phyloP scores from a whole-genome alignment of 441 rosid species.

The Viola pubescens region DNA sequence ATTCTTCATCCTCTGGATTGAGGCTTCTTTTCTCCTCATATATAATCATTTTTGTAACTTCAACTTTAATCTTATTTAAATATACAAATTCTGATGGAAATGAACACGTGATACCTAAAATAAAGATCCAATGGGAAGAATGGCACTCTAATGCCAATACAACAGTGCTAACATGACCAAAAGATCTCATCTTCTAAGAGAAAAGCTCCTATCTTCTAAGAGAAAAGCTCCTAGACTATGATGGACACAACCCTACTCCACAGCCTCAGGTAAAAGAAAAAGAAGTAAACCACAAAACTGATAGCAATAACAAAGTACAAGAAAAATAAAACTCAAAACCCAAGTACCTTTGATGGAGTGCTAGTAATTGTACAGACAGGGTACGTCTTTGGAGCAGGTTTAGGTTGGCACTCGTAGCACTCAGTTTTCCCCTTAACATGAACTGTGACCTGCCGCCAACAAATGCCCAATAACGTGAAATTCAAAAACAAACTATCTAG shows the following conservation, averaged over 20 bases:
- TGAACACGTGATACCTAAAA: no score
- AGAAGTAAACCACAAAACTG: background rate
- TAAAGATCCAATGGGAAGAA: background rate
- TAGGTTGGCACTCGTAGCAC: constrained; percentile 92
- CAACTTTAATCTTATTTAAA: no score
- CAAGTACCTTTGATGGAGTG: constrained; percentile 87
- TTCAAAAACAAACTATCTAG: background rate
- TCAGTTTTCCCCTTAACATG: constrained; percentile 90
- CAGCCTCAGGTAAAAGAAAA: background rate
- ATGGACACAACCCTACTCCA: background rate
- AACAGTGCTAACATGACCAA: background rate
- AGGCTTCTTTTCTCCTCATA: no score
- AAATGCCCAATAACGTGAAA: constrained; percentile 2
- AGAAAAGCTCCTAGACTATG: no score
- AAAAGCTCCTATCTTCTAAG: no score
- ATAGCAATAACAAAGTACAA: background rate
- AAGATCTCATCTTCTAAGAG: background rate
- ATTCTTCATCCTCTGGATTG: no score
- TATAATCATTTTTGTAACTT: no score
- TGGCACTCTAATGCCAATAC: background rate
- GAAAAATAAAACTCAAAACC: background rate
- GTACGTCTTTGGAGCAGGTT: constrained; percentile 95
- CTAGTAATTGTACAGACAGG: constrained; percentile 99
- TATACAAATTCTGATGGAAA: no score
- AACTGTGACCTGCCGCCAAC: constrained; percentile 70